Conservation (phyloP, 1,139 yeast genomes). For the Hyphopichia wangnamkhiaoensis region DNA sequence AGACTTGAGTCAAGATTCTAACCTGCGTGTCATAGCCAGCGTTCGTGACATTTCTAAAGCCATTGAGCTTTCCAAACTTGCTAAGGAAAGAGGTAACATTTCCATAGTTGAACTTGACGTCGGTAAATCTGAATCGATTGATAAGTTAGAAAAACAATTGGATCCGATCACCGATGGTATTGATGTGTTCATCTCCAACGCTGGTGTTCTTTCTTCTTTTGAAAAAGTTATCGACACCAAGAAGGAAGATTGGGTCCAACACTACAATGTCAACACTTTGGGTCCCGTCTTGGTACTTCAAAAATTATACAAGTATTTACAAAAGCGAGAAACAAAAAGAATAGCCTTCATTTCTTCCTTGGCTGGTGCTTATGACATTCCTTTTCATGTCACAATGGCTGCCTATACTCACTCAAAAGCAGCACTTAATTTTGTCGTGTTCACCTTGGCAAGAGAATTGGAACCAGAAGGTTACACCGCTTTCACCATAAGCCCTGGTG, state of each 20-base stretch:
- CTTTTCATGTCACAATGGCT: slow-evolving; percentile 12
- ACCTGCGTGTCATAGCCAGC: slow-evolving; percentile 16
- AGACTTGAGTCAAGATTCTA: slow-evolving; percentile 8
- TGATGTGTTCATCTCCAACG: slow-evolving; percentile 20
- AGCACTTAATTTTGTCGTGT: slow-evolving; percentile 23
- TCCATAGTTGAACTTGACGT: slow-evolving; percentile 6
- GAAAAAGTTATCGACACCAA: slow-evolving; percentile 7
- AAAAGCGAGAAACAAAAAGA: slow-evolving; percentile 19
- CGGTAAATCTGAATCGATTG: slow-evolving; percentile 12
- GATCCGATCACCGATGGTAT: slow-evolving; percentile 12
- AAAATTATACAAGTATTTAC: slow-evolving; percentile 24
- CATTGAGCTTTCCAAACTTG: slow-evolving; percentile 5
- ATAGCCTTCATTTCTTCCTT: slow-evolving; percentile 25
- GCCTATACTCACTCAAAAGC: slow-evolving; percentile 33
- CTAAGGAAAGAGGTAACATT: slow-evolving; percentile 2
- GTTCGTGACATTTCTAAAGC: slow-evolving; percentile 16
- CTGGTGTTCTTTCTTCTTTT: slow-evolving; percentile 12
- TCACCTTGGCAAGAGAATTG: slow-evolving; percentile 21
- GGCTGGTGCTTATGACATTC: slow-evolving; percentile 19
- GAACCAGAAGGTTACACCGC: slow-evolving; percentile 21
- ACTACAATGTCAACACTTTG: slow-evolving; percentile 25
- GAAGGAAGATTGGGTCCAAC: slow-evolving; percentile 16
- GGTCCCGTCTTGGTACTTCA: slow-evolving; percentile 31
- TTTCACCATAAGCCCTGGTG: slow-evolving; percentile 32
- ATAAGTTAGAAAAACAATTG: slow-evolving; percentile 12